A percentile compares a stretch with the other conserved stretches of the same genome.
phyloP scores from a whole-genome alignment of 805 yeast genomes.

The Wickerhamiella alocasiicola region DNA sequence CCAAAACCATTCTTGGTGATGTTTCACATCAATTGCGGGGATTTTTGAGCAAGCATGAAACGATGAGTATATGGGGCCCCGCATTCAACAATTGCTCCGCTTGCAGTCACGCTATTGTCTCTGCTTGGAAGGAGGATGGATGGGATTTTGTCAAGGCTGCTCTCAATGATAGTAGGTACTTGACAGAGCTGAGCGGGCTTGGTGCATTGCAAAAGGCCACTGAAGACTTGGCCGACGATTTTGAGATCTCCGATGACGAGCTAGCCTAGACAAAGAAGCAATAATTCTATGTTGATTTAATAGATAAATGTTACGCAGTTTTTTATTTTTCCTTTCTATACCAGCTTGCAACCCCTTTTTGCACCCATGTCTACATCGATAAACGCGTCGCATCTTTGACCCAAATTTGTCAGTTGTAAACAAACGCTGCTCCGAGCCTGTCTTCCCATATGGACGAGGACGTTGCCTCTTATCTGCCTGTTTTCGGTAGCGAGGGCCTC shows the following conservation, averaged over 20 bases:
- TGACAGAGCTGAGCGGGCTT: conserved; percentile 74
- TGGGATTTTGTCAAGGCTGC: conserved; percentile 78
- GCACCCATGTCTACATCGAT: neutral
- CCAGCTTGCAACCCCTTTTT: neutral
- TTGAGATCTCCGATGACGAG: conserved; percentile 31
- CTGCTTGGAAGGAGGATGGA: conserved; percentile 38
- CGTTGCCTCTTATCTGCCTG: conserved; percentile 6
- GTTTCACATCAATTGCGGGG: conserved; percentile 90
- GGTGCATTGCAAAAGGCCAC: conserved; percentile 59
- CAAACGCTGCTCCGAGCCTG: neutral
- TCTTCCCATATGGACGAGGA: conserved; percentile 1
- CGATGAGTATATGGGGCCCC: conserved; percentile 54
- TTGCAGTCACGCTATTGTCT: conserved; percentile 53
- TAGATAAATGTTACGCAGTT: no score
- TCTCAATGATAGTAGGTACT: conserved; percentile 47
- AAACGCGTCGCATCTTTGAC: neutral
- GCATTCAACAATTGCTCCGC: conserved; percentile 76
- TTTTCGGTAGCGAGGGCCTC: neutral
- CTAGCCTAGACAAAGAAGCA: no score
- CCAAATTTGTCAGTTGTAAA: neutral
- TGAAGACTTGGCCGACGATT: conserved; percentile 45
- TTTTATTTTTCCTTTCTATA: neutral
- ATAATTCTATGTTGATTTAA: no score
- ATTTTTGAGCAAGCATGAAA: conserved; percentile 53
- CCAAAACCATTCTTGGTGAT: conserved; percentile 44